Evolutionary conservation across 768 basidiomycete genomes (phyloP).

Genomic region (Trametes sanguinea): DNA sequence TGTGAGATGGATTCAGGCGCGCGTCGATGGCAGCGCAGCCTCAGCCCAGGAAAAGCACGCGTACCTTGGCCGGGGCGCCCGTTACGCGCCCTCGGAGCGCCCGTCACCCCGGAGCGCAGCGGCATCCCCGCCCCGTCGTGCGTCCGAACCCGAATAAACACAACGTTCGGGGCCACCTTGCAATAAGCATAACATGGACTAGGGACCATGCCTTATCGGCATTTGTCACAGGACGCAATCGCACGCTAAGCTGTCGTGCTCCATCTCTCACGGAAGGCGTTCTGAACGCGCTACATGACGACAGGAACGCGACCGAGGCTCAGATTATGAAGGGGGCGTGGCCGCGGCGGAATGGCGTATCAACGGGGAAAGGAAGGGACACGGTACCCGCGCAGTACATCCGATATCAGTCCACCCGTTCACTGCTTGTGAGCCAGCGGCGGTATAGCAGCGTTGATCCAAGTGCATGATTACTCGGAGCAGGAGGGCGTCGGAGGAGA

Average conservation of each 20-base stretch:
- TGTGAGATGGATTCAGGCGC: neutral
- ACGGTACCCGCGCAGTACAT: neutral
- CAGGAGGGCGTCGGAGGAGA: neutral
- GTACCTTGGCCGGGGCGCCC: conserved; percentile 1
- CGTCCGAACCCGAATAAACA: neutral
- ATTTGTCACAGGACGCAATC: conserved; percentile 8
- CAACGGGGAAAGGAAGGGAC: neutral
- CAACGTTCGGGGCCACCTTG: no score
- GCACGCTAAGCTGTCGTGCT: neutral
- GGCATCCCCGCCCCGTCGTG: neutral
- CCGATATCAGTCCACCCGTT: conserved; percentile 8
- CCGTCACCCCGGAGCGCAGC: conserved; percentile 4
- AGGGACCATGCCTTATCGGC: neutral
- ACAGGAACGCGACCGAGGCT: neutral
- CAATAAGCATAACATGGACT: no score
- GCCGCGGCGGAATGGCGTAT: conserved; percentile 6
- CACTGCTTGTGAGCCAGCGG: neutral
- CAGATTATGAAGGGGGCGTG: neutral
- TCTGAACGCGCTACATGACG: neutral
- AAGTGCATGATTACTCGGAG: neutral
- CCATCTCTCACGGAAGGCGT: neutral
- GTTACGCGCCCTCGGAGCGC: conserved; percentile 19
- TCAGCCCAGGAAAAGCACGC: neutral
- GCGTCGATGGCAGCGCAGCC: conserved; percentile 10
- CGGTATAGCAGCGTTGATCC: no score